Evolutionary conservation across 2,329 filamentous ascomycete species (phyloP).

Genomic region (Verticillium isaacii): DNA sequence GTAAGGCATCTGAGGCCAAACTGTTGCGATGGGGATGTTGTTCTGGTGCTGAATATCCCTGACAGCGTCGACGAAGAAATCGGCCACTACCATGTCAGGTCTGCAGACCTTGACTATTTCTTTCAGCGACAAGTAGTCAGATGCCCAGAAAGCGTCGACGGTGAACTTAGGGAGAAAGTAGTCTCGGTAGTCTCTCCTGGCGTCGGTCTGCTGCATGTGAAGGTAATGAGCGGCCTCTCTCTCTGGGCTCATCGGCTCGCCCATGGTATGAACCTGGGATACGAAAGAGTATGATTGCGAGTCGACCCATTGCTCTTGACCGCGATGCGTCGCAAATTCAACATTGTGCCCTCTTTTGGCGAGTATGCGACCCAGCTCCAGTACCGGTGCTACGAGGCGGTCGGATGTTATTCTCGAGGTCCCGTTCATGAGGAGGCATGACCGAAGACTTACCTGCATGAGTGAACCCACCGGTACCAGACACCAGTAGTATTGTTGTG

Average conservation of each 20-base stretch:
- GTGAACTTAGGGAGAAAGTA: slow-evolving; percentile 29
- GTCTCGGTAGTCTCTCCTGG: slow-evolving; percentile 22
- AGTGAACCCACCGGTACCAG: slow-evolving; percentile 29
- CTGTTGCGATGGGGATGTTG: slow-evolving; percentile 29
- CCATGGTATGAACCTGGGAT: slow-evolving; percentile 16
- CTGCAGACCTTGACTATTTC: slow-evolving; percentile 15
- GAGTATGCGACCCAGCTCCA: slow-evolving; percentile 3
- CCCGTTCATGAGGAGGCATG: slow-evolving; percentile 29
- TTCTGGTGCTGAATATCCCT: slow-evolving; percentile 32
- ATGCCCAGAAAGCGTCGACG: slow-evolving; percentile 31
- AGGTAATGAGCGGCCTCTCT: slow-evolving; percentile 27
- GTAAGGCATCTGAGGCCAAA: slow-evolving; percentile 37
- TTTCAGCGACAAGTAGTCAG: slow-evolving; percentile 19
- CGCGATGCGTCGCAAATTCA: not conserved
- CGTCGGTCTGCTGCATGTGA: slow-evolving; percentile 26
- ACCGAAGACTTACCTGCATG: slow-evolving; percentile 23
- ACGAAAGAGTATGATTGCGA: not conserved
- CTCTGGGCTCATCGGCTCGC: slow-evolving; percentile 17
- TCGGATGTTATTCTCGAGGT: not conserved
- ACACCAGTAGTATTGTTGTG: slow-evolving; percentile 23
- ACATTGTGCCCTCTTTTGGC: slow-evolving; percentile 2
- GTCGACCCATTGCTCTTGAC: slow-evolving; percentile 1
- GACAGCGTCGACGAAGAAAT: slow-evolving; percentile 35
- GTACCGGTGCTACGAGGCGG: slow-evolving; percentile 21
- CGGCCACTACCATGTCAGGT: slow-evolving; percentile 35